These are phyloP conservation scores for Cytauxzoon felis DNA, from an alignment of 169 alveolate genomes.

Conservation along the genomic window DNA sequence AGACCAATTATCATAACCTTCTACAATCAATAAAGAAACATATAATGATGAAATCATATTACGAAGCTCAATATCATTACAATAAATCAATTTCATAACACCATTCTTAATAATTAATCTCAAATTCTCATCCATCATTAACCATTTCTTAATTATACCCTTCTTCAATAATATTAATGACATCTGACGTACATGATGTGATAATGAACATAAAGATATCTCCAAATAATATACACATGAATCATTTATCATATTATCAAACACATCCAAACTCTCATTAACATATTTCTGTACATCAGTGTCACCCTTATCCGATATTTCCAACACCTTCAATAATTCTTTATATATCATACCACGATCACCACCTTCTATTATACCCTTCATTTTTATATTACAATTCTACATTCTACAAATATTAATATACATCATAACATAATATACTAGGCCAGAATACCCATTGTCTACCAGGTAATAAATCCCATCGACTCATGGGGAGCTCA, in stretches of 20 bases:
- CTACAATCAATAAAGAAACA: conserved; percentile 44
- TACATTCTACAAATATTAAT: no score
- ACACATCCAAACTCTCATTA: conserved; percentile 18
- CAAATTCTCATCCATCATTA: conserved; percentile 1
- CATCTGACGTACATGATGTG: conserved; percentile 54
- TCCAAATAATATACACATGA: conserved; percentile 37
- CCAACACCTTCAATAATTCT: conserved; percentile 26
- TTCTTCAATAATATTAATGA: conserved; percentile 42
- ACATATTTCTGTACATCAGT: conserved; percentile 58
- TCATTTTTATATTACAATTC: no score
- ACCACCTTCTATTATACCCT: no score
- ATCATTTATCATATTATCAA: conserved; percentile 25
- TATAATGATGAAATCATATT: conserved; percentile 32
- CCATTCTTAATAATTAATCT: conserved; percentile 34
- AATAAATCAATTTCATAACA: conserved; percentile 21
- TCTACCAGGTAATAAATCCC: no score
- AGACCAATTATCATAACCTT: conserved; percentile 57
- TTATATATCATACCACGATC: conserved; percentile 19
- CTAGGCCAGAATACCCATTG: no score
- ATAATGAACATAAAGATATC: conserved; percentile 31
- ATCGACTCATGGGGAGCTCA: no score
- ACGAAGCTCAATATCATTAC: conserved; percentile 36
- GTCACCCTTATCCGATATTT: conserved; percentile 36
- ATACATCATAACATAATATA: no score
- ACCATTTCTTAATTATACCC: conserved; percentile 20